Evolutionary conservation across 2,329 filamentous ascomycete genomes (phyloP).

Genomic region (Cordyceps pruinosa): DNA sequence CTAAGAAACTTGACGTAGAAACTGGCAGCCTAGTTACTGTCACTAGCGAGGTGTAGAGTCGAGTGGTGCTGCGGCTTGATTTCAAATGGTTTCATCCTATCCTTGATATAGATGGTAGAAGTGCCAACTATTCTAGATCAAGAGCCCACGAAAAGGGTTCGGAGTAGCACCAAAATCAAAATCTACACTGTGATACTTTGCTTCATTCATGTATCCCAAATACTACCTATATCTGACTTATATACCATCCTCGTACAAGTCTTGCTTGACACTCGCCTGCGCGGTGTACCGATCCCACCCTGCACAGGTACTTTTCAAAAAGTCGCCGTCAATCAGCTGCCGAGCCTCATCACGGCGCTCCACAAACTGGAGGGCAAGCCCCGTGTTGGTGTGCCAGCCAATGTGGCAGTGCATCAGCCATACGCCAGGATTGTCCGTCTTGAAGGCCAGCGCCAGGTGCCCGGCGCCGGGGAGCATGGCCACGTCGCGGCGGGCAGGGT

Average conservation of each 20-base stretch:
- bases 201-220: too few relatives aligned
- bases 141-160: too few relatives aligned
- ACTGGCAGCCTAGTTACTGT: too few relatives aligned
- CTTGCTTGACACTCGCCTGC: background rate
- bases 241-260: background rate
- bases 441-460: slow-evolving; percentile 41
- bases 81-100: too few relatives aligned
- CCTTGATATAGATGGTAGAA: too few relatives aligned
- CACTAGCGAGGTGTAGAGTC: too few relatives aligned
- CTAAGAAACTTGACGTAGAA: too few relatives aligned
- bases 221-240: too few relatives aligned
- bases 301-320: background rate
- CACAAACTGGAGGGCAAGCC: background rate
- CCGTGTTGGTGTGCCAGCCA: slow-evolving; percentile 48
- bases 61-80: too few relatives aligned
- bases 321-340: background rate
- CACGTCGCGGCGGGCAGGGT: slow-evolving; percentile 47
- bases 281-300: background rate
- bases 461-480: slow-evolving; percentile 39
- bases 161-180: too few relatives aligned
- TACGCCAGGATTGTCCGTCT: slow-evolving; percentile 34
- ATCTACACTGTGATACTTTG: too few relatives aligned
- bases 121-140: too few relatives aligned
- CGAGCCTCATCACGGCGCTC: background rate
- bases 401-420: slow-evolving; percentile 59